These are phyloP conservation scores for Coemansia sp. DNA, from an alignment of 192 early-diverging fungal genomes.

Conservation along the genomic window DNA sequence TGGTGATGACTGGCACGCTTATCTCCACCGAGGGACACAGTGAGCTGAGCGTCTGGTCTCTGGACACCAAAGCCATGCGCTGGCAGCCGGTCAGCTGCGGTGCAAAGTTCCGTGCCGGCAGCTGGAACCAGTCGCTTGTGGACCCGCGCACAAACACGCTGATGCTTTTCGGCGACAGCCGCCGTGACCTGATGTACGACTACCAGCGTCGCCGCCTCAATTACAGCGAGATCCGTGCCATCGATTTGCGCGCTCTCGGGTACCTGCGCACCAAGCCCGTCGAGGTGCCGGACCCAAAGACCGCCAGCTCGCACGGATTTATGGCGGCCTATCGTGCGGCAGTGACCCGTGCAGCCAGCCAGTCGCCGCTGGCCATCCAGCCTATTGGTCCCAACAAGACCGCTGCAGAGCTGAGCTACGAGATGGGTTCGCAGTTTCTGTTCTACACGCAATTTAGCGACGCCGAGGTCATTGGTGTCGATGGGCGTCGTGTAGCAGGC, in stretches of 20 bases:
- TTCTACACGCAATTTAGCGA: conserved; percentile 49
- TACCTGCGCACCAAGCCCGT: conserved; percentile 51
- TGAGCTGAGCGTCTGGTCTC: conserved; percentile 72
- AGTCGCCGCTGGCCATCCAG: neutral
- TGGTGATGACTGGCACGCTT: conserved; percentile 71
- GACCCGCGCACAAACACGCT: conserved; percentile 64
- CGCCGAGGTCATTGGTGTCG: conserved; percentile 30
- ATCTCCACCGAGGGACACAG: conserved; percentile 63
- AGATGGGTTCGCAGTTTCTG: conserved; percentile 48
- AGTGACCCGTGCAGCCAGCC: conserved; percentile 16
- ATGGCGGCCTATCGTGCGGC: conserved; percentile 28
- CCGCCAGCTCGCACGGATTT: conserved; percentile 15
- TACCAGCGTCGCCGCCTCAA: conserved; percentile 79
- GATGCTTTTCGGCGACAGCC: conserved; percentile 71
- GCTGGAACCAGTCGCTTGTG: conserved; percentile 76
- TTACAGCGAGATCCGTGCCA: conserved; percentile 71
- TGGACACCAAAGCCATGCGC: conserved; percentile 60
- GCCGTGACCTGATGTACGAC: conserved; percentile 68
- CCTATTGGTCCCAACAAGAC: neutral
- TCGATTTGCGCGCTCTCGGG: conserved; percentile 75
- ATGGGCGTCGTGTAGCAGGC: conserved; percentile 26
- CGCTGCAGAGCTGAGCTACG: conserved; percentile 22
- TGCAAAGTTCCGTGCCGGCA: conserved; percentile 64
- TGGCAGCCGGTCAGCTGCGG: conserved; percentile 75
- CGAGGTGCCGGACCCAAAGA: conserved; percentile 38